Conservation (phyloP, 495 filamentous ascomycete genomes). For the Aspergillus ellipticus region DNA sequence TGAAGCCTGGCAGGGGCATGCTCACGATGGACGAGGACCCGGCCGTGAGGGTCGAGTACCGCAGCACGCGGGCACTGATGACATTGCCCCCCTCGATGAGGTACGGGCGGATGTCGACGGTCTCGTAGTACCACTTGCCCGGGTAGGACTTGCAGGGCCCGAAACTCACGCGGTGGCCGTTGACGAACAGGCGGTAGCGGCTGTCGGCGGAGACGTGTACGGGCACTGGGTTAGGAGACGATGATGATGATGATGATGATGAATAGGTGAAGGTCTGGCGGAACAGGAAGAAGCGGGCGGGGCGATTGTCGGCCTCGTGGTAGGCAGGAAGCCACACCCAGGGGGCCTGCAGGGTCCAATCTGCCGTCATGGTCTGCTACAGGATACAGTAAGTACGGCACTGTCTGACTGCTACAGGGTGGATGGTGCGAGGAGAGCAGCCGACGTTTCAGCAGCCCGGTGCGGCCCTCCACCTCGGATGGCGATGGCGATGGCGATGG, state of each 20-base stretch:
- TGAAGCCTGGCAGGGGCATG: slow-evolving; percentile 19
- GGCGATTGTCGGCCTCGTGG: slow-evolving; percentile 16
- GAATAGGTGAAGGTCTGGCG: slow-evolving; percentile 16
- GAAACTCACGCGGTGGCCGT: slow-evolving; percentile 21
- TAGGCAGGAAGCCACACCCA: slow-evolving; percentile 24
- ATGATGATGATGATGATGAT: background rate
- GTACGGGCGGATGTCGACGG: slow-evolving; percentile 23
- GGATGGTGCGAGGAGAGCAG: no score
- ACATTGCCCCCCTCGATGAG: slow-evolving; percentile 15
- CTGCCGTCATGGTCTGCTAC: no score
- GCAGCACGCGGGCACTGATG: slow-evolving; percentile 21
- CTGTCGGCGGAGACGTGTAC: slow-evolving; percentile 28
- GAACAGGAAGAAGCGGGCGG: slow-evolving; percentile 22
- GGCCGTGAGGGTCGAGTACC: slow-evolving; percentile 16
- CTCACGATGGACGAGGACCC: slow-evolving; percentile 22
- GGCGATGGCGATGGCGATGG: no score
- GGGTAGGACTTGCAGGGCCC: slow-evolving; percentile 25
- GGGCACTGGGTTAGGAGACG: background rate
- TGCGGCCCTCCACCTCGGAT: no score
- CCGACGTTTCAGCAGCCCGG: no score
- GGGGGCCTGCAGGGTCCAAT: slow-evolving; percentile 18
- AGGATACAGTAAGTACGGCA: no score
- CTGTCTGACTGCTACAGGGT: no score
- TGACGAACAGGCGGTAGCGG: slow-evolving; percentile 27
- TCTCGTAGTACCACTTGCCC: slow-evolving; percentile 27